Evolutionary conservation across 164 flowering plant genomes (phyloP), one percentile per base, ranked within the genome.

Genomic region (Akebia trifoliata): DNA sequence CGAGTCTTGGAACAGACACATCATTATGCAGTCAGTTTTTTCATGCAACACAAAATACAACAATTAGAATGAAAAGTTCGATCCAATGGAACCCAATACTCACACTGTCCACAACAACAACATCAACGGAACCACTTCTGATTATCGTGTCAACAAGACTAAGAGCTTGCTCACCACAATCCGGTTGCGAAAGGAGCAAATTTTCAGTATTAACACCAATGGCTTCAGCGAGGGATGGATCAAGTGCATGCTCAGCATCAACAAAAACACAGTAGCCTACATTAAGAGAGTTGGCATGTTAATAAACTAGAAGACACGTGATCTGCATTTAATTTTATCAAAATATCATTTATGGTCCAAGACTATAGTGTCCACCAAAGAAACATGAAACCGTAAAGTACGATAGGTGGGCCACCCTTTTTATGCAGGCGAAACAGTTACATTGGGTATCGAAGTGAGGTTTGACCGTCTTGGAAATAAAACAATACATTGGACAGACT

Each of bases 221-320:
- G 39, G 91, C 55, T 74, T 79, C 79, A 25, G 98, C 98, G 5
- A 92, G 62, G 4, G 86, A 30, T 51, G 93, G 84, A 72, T 92
- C 94, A 66, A 92, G 97, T 56, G 98, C 93, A 78, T 89, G 98
- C 73, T 92, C 96, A 28, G 98, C 96, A 76, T 89, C 98, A 57
- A 92, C 75, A 66, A 89, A 92, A 37, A 76, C 96, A 74, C 98
- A 92, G 49, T 73, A 81, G 21, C 89, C 98, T 91, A 62, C 69
- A 74, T 11, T 26, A 60, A 20, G 37, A 2, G 37, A 18, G 26
- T 6, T 4, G 24, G 22, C 21, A 11, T 12, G 40, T 44, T 31
- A 59, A 37, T 25, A 15, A 8, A 32, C 12, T 26, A 18, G 26
- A 26, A 43, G 37, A 15, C 11, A 0, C 46, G 39, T 17, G 18